Conservation (phyloP, 257 asterid species). For the Solanum gracilifrons region DNA sequence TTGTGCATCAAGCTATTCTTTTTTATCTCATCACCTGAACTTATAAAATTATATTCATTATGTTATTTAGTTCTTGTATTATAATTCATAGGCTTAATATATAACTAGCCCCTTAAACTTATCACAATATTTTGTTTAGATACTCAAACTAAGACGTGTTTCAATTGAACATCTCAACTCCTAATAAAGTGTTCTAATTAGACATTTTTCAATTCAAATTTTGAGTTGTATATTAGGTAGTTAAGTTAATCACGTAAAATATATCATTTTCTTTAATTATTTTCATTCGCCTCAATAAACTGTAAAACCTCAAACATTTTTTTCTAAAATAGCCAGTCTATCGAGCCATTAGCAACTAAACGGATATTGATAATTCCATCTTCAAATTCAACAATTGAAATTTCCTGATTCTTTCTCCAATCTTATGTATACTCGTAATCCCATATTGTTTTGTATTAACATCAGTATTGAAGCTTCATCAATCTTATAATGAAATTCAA, state of each 20-base stretch:
- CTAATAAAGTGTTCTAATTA: neutral
- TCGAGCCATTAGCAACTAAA: neutral
- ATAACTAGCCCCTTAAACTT: neutral
- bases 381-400: neutral
- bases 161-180: neutral
- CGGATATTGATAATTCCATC: neutral
- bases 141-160: neutral
- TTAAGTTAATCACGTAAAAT: neutral
- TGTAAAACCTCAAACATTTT: neutral
- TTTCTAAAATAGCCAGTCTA: too few relatives aligned
- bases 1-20: neutral
- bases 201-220: neutral
- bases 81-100: too few relatives aligned
- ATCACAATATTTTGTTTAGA: neutral
- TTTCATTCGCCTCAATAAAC: neutral
- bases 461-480: neutral
- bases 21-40: neutral
- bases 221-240: neutral
- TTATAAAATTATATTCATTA: too few relatives aligned
- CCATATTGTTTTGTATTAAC: neutral
- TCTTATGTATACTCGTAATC: neutral
- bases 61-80: too few relatives aligned
- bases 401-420: neutral
- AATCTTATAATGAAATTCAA: too few relatives aligned
- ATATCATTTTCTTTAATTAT: neutral